Evolutionary conservation across 202 grass and related monocot genomes (phyloP).

Genomic region (Zoysia matrella): DNA sequence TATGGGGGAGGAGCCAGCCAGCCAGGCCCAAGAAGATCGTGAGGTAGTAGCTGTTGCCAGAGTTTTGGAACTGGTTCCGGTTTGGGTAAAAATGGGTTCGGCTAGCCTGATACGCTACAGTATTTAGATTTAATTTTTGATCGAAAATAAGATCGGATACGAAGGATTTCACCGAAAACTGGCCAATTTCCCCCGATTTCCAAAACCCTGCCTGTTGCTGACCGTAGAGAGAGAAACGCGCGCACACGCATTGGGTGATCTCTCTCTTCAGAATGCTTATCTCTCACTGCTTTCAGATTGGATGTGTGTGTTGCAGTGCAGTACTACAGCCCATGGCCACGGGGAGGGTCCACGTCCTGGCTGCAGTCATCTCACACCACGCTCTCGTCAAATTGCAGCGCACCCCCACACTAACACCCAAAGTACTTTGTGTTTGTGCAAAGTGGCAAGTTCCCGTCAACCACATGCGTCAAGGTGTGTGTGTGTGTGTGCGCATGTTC

Average conservation of each 20-base stretch:
- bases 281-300: conserved; percentile 54
- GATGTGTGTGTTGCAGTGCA: not conserved
- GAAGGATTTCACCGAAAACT: conserved; percentile 5
- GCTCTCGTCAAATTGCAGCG: not conserved
- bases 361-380: not conserved
- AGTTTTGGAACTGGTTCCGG: no score
- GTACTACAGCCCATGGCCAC: not conserved
- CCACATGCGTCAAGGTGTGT: conserved; percentile 42
- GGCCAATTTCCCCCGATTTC: not conserved
- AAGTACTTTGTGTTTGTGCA: conserved; percentile 21
- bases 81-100: no score
- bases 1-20: no score
- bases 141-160: no score
- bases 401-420: conserved; percentile 20
- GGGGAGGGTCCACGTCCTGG: conserved; percentile 28
- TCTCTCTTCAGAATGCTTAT: conserved; percentile 22
- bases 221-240: not conserved
- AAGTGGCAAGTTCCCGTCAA: conserved; percentile 40
- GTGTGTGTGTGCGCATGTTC: no score
- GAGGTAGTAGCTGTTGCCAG: no score
- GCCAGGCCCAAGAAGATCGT: no score
- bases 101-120: no score
- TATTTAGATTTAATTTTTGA: no score
- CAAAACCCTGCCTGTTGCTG: not conserved
- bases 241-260: not conserved